These are phyloP conservation scores for Candida awuae DNA, from an alignment of 805 yeast genomes.

Conservation along the genomic window DNA sequence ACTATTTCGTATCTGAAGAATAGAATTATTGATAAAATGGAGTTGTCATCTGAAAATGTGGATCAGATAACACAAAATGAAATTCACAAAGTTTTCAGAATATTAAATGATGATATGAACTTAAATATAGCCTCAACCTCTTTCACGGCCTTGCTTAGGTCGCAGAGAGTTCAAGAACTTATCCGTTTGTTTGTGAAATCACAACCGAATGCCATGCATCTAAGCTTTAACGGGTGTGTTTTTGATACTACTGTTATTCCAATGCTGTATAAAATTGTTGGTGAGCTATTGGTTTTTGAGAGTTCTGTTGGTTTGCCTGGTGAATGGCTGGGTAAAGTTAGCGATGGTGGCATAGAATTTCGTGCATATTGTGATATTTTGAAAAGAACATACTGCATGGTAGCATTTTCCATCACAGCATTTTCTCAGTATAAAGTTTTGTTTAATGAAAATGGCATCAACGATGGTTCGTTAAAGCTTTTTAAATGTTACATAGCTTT, in stretches of 20 bases:
- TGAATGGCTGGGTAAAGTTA: constrained; percentile 6
- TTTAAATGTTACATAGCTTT: constrained; percentile 21
- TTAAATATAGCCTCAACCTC: constrained; percentile 10
- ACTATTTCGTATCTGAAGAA: constrained; percentile 9
- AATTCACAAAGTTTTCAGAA: constrained; percentile 14
- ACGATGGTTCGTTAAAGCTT: constrained; percentile 19
- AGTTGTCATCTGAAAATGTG: constrained; percentile 2
- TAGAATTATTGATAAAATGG: constrained; percentile 21
- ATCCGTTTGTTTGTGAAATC: constrained; percentile 22
- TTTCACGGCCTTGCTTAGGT: constrained; percentile 16
- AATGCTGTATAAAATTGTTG: constrained; percentile 20
- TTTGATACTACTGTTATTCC: constrained; percentile 23
- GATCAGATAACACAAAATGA: constrained; percentile 2
- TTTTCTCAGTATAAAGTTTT: constrained; percentile 19
- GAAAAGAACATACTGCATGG: constrained; percentile 21
- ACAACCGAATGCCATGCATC: constrained; percentile 14
- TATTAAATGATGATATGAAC: constrained; percentile 11
- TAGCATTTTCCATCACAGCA: constrained; percentile 22
- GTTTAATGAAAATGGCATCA: constrained; percentile 23
- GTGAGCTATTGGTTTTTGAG: constrained; percentile 17
- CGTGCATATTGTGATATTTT: constrained; percentile 16
- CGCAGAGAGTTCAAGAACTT: constrained; percentile 17
- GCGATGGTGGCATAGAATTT: constrained; percentile 11
- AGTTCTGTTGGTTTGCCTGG: constrained; percentile 11
- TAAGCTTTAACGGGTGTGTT: constrained; percentile 20